A percentile compares a stretch with the other conserved stretches of the same genome.
phyloP scores from a whole-genome alignment of 306 rosid species.

The Castanea crenata region DNA sequence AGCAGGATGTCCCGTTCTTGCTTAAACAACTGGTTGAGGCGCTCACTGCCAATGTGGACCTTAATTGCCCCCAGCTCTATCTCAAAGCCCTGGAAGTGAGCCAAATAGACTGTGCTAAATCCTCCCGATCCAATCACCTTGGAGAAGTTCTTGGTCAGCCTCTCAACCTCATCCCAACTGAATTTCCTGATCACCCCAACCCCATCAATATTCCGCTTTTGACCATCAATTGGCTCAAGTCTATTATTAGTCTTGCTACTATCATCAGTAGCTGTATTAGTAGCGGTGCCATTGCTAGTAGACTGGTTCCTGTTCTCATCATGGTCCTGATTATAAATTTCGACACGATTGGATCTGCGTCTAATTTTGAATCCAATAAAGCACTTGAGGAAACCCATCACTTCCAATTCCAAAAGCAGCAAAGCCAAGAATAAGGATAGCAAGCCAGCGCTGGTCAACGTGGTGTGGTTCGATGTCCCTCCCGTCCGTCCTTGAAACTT shows the following conservation, averaged over 20 bases:
- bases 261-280: no score
- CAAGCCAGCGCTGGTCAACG: neutral
- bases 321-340: neutral
- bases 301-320: neutral
- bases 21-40: conserved; percentile 34
- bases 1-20: conserved; percentile 43
- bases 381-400: conserved; percentile 27
- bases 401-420: neutral
- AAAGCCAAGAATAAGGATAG: neutral
- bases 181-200: conserved; percentile 13
- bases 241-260: neutral
- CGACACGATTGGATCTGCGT: conserved; percentile 4
- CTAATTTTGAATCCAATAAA: conserved; percentile 6
- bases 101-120: conserved; percentile 45
- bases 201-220: neutral
- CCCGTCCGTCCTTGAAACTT: neutral
- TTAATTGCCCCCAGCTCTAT: conserved; percentile 26
- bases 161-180: conserved; percentile 42
- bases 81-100: neutral
- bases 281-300: neutral
- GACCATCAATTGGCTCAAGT: neutral
- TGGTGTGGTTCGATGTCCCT: neutral
- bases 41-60: conserved; percentile 35
- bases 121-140: conserved; percentile 49
- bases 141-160: conserved; percentile 28